These are phyloP conservation scores for Kodamaea fungicola DNA, from an alignment of 1,139 yeast genomes.

Conservation along the genomic window DNA sequence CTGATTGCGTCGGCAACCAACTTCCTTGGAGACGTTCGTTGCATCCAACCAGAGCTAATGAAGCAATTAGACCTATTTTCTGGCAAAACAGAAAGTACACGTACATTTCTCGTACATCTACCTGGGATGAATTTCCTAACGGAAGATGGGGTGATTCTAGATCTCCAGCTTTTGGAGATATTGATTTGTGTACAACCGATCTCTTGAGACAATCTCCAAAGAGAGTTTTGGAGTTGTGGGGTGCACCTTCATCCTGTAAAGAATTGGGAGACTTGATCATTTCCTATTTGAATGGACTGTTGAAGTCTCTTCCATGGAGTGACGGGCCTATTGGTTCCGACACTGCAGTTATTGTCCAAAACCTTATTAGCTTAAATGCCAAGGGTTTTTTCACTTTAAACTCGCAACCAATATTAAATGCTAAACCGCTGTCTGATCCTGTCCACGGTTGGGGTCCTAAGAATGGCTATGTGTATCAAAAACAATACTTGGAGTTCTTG, in stretches of 20 bases:
- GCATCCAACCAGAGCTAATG: slow-evolving; percentile 77
- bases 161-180: slow-evolving; percentile 90
- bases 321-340: slow-evolving; percentile 86
- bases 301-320: slow-evolving; percentile 89
- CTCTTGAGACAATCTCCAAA: slow-evolving; percentile 76
- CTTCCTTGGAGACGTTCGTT: slow-evolving; percentile 91
- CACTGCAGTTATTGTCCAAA: slow-evolving; percentile 57
- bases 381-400: slow-evolving; percentile 78
- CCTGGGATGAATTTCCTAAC: slow-evolving; percentile 94
- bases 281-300: slow-evolving; percentile 63
- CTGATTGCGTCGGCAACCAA: slow-evolving; percentile 21
- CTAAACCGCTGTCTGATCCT: slow-evolving; percentile 66
- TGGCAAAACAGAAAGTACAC: slow-evolving; percentile 95
- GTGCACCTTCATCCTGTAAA: slow-evolving; percentile 57
- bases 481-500: slow-evolving; percentile 85
- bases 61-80: slow-evolving; percentile 88
- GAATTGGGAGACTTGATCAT: slow-evolving; percentile 65
- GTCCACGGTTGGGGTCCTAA: slow-evolving; percentile 95
- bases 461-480: slow-evolving; percentile 90
- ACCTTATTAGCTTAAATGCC: slow-evolving; percentile 59
- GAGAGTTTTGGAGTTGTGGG: slow-evolving; percentile 85
- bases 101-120: slow-evolving; percentile 83
- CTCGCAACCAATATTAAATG: slow-evolving; percentile 93
- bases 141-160: slow-evolving; percentile 95
- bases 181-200: slow-evolving; percentile 75